Evolutionary conservation across 2,329 filamentous ascomycete genomes (phyloP).

Genomic region (Coleophoma eucalyptorum): DNA sequence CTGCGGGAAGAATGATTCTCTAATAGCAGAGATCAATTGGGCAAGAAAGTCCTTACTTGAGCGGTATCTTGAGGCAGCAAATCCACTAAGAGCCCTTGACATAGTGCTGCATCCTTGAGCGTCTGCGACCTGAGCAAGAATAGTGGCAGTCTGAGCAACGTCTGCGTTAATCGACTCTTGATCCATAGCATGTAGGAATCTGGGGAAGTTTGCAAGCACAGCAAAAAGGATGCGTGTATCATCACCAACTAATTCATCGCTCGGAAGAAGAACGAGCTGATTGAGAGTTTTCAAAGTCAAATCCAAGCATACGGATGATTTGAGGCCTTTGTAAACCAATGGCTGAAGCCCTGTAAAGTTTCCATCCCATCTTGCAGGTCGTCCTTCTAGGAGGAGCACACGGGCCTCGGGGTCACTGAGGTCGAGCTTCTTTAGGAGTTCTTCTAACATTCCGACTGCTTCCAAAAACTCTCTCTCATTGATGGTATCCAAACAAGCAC

Average conservation of each 20-base stretch:
- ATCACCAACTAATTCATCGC: conserved; percentile 76
- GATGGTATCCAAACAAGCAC: conserved; percentile 92
- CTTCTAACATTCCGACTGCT: conserved; percentile 85
- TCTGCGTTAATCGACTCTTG: conserved; percentile 50
- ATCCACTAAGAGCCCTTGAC: conserved; percentile 65
- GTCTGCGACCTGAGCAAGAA: conserved; percentile 70
- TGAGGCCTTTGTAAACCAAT: conserved; percentile 85
- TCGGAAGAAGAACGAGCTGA: conserved; percentile 73
- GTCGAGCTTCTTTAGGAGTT: conserved; percentile 80
- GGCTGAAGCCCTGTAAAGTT: conserved; percentile 82
- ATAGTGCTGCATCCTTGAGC: conserved; percentile 66
- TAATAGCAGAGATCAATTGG: conserved; percentile 70
- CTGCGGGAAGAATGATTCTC: conserved; percentile 74
- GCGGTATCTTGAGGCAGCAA: conserved; percentile 63
- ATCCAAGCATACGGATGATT: conserved; percentile 79
- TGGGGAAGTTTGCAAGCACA: conserved; percentile 86
- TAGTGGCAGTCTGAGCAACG: conserved; percentile 60
- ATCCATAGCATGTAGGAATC: conserved; percentile 78
- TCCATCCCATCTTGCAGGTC: conserved; percentile 85
- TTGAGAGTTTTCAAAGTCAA: conserved; percentile 75
- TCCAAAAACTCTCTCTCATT: conserved; percentile 95
- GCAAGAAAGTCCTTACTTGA: conserved; percentile 71
- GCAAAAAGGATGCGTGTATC: conserved; percentile 80
- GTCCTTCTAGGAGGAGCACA: conserved; percentile 68
- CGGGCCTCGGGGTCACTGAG: conserved; percentile 68